A percentile compares a stretch with the other conserved stretches of the same genome.
Conservation (phyloP, 371 early-diverging fungal species). For the Syncephalastrum sp. region DNA sequence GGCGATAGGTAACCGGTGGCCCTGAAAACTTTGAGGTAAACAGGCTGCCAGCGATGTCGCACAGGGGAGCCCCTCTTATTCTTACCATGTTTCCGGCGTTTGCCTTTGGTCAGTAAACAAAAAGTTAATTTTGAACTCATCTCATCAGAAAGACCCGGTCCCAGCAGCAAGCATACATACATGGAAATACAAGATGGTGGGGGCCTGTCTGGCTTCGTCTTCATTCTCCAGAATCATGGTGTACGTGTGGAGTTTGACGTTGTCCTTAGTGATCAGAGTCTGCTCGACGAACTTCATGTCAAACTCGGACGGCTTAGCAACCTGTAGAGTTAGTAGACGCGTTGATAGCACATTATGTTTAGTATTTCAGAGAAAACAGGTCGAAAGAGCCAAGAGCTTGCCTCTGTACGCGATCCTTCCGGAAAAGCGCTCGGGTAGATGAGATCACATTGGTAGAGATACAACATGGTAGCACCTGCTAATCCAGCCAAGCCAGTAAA, state of each 20-base stretch:
- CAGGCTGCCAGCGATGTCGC: background rate
- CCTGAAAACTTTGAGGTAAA: constrained; percentile 40
- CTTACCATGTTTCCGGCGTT: constrained; percentile 95
- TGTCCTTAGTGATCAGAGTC: constrained; percentile 77
- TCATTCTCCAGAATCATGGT: constrained; percentile 64
- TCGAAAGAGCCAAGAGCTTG: constrained; percentile 19
- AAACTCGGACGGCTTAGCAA: constrained; percentile 73
- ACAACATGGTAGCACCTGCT: constrained; percentile 22
- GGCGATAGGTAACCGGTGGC: constrained; percentile 91
- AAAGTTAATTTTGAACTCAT: background rate
- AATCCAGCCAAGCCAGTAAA: constrained; percentile 24
- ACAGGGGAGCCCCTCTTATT: background rate
- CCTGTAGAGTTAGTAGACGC: constrained; percentile 33
- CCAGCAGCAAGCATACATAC: constrained; percentile 37
- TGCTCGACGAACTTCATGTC: constrained; percentile 73
- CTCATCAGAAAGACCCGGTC: background rate
- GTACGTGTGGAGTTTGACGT: constrained; percentile 77
- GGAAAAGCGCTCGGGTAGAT: constrained; percentile 87
- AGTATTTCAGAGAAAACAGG: background rate
- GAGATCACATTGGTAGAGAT: constrained; percentile 69
- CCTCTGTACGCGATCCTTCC: constrained; percentile 70
- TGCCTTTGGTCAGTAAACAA: constrained; percentile 48
- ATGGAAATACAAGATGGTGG: constrained; percentile 86
- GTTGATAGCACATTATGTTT: background rate
- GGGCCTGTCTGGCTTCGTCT: constrained; percentile 53